Evolutionary conservation across 169 alveolate genomes (phyloP), one percentile per base, ranked within the genome.

Genomic region (Nephromyces sp.): DNA sequence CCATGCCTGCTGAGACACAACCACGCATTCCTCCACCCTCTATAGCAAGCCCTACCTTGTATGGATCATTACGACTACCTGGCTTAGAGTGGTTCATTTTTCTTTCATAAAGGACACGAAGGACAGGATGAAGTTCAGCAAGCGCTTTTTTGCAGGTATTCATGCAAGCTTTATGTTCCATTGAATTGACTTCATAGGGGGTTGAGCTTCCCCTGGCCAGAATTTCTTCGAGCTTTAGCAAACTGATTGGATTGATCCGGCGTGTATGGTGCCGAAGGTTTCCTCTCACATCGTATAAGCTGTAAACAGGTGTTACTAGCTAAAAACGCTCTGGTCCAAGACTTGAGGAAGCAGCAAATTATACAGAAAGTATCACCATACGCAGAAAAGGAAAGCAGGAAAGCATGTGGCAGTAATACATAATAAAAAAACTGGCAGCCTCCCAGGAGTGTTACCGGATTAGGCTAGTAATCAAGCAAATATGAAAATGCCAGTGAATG

Each of bases 21-120:
- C 74, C 82, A 27, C 82, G 6, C 82, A 76, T 76, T 21, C 74
- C 82, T 0, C 82, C 82, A 8, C 82, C 82, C 27, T 76, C 82
- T 8, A 76, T 76, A 6, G 78, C 72, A 22, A 76, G 30, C 1
- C 78, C 82, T 3, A 76, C 68, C 3, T 27, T 31, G 30, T 52
- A 32, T 3, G 74, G 34, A 6, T 4, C 75, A 1, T n/a, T 25
- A 24, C 35, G 72, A 15, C 1, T 22, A 5, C 72, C 77, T 15
- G 72, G 63, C 28, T 22, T 22, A 27, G 34, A 0, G 32, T 65
- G 6, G 2, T 35, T 6, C 24, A 43, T 43, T 3, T 43, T 34
- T 22, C 75, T 22, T 43, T 22, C 6, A 6, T 6, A 3, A 3
- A 3, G 64, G 3, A 6, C n/a, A 3, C 34, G 72, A 5, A 6